phyloP scores from a whole-genome alignment of 352 stramenopile genomes.

The Blastocystis sp. region DNA sequence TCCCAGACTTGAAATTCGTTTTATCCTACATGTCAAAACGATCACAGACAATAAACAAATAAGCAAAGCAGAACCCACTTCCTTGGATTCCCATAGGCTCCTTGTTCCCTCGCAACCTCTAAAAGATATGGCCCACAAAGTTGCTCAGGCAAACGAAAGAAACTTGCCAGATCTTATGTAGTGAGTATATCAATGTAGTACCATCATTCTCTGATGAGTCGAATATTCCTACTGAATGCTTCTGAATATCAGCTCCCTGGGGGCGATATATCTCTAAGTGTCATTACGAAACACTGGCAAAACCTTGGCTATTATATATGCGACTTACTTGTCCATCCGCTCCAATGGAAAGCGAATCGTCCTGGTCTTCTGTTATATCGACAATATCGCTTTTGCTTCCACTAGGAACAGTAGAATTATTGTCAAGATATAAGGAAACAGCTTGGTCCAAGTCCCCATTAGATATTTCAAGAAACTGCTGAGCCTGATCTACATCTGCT shows the following conservation, averaged over 20 bases:
- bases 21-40: background rate
- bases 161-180: background rate
- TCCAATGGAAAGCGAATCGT: background rate
- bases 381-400: background rate
- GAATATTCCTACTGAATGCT: background rate
- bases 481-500: background rate
- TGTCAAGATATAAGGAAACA: conserved; percentile 35
- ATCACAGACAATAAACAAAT: background rate
- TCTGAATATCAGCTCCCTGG: background rate
- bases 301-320: conserved; percentile 30
- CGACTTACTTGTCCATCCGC: background rate
- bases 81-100: background rate
- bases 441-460: background rate
- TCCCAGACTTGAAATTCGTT: background rate
- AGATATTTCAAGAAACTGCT: conserved; percentile 23
- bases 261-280: conserved; percentile 19
- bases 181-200: background rate
- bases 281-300: background rate
- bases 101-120: conserved; percentile 21
- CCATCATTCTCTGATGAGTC: background rate
- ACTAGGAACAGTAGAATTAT: background rate
- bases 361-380: background rate
- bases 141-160: conserved; percentile 14
- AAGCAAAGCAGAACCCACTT: conserved; percentile 43
- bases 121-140: conserved; percentile 16